phyloP scores from a whole-genome alignment of 192 early-diverging fungal genomes.

The Coemansia interrupta region DNA sequence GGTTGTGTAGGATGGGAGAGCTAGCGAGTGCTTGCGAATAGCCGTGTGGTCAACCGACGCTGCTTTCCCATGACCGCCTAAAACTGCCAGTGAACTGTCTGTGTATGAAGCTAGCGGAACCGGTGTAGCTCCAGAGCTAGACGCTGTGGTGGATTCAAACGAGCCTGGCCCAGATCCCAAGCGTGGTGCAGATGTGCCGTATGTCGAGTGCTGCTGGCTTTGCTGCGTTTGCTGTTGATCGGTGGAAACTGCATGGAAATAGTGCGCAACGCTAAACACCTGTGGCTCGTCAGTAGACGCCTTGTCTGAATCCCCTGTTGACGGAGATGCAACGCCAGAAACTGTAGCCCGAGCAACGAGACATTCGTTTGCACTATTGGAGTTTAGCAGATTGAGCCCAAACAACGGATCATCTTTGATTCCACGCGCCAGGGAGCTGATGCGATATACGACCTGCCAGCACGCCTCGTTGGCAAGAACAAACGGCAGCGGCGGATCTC shows the following conservation, averaged over 20 bases:
- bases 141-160: background rate
- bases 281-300: background rate
- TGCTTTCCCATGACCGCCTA: slow-evolving; percentile 13
- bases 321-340: background rate
- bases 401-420: background rate
- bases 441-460: slow-evolving; percentile 1
- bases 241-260: background rate
- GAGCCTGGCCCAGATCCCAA: background rate
- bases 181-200: background rate
- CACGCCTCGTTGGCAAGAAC: background rate
- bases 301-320: background rate
- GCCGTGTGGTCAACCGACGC: slow-evolving; percentile 16
- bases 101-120: slow-evolving; percentile 6
- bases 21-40: background rate
- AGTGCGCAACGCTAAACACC: slow-evolving; percentile 8
- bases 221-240: slow-evolving; percentile 1
- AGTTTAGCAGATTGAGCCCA: background rate
- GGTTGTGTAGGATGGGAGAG: background rate
- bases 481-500: slow-evolving; percentile 16
- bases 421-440: background rate
- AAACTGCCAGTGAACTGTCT: slow-evolving; percentile 2
- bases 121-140: background rate
- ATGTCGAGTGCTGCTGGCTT: background rate
- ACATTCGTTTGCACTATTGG: background rate
- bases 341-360: slow-evolving; percentile 8